phyloP scores from a whole-genome alignment of 352 stramenopile genomes.

The Phytophthora podocarpi region DNA sequence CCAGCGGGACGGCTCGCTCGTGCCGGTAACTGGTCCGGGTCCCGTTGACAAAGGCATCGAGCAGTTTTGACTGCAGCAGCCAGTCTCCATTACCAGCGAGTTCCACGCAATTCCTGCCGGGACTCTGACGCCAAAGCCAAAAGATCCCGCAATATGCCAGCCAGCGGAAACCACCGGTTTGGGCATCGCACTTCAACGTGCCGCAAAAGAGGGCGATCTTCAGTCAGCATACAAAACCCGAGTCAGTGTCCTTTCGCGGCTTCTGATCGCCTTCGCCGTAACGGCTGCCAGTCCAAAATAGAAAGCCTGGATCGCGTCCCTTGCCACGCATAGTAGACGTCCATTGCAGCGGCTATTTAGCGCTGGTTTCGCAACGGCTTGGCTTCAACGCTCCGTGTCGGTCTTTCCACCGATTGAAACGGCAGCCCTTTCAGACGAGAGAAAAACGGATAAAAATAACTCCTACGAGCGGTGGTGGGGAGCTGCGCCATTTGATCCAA shows the following conservation, averaged over 20 bases:
- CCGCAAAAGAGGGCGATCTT: too few relatives aligned
- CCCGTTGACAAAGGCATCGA: too few relatives aligned
- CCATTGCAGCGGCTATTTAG: background rate
- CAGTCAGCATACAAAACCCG: background rate
- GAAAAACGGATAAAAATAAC: constrained; percentile 55
- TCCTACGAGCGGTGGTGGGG: constrained; percentile 1
- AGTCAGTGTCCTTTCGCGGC: too few relatives aligned
- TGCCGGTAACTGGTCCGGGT: too few relatives aligned
- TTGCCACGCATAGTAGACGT: background rate
- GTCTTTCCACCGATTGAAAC: constrained; percentile 43
- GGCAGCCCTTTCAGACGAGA: constrained; percentile 19
- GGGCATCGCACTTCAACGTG: background rate
- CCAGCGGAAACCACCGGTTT: background rate
- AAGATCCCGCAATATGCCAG: too few relatives aligned
- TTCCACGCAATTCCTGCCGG: too few relatives aligned
- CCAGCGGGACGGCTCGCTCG: too few relatives aligned
- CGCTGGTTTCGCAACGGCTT: constrained; percentile 38
- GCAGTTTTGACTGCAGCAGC: too few relatives aligned
- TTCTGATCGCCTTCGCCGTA: constrained; percentile 5
- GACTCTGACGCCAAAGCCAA: too few relatives aligned
- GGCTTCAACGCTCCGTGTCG: background rate
- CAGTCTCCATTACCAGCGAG: too few relatives aligned
- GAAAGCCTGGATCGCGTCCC: constrained; percentile 6
- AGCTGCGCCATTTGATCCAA: background rate
- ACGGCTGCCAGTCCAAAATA: constrained; percentile 23